Evolutionary conservation across 805 yeast species (phyloP), one percentile per base, ranked within the genome.

Genomic region (Nakazawaea ishiwadae): DNA sequence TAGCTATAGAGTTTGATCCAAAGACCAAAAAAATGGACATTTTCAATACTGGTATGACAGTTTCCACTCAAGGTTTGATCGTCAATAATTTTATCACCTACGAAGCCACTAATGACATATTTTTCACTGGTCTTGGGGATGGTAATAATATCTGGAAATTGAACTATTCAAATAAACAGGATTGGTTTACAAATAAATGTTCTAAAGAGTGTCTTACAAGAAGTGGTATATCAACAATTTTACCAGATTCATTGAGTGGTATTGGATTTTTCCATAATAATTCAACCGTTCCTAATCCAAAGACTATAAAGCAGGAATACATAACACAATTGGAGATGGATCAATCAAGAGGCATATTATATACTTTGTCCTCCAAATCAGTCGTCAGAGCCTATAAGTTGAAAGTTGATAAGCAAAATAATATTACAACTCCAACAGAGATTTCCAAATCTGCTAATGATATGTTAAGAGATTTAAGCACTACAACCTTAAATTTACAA

Each of bases 111-210:
- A 84, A 87, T 35, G 89, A 91, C 43, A 77, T 93, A 4, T 87
- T 86, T 56, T 87, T 95, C 59, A 72, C 85, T 7, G 95, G 96
- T n/a, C 73, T 73, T 31, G 78, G 81, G 16, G 88, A 85, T 49
- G 91, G 89, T 1, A 63, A 70, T 28, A 79, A 90, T 51, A 70
- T 93, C 32, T 93, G 96, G 96, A 91, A 87, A 55, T 66, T 93
- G 41, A 81, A 78, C 45, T 93, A 93, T 57, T 75, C 90, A 5
- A 84, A 81, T 49, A 75, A 84, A 19, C 93, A 88, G 36, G 82
- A 86, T 41, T 91, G 96, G 86, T 88, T 88, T 57, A 78, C 81
- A 48, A 82, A 85, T 54, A 84, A 81, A 52, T 85, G 95, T 55
- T 79, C 78, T 51, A 89, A 89, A 59, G 78, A 82, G 31, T 88